A percentile compares a stretch with the other conserved stretches of the same genome.
These are phyloP conservation scores for Roridomyces roridus DNA, from an alignment of 768 basidiomycete genomes.

Conservation along the genomic window DNA sequence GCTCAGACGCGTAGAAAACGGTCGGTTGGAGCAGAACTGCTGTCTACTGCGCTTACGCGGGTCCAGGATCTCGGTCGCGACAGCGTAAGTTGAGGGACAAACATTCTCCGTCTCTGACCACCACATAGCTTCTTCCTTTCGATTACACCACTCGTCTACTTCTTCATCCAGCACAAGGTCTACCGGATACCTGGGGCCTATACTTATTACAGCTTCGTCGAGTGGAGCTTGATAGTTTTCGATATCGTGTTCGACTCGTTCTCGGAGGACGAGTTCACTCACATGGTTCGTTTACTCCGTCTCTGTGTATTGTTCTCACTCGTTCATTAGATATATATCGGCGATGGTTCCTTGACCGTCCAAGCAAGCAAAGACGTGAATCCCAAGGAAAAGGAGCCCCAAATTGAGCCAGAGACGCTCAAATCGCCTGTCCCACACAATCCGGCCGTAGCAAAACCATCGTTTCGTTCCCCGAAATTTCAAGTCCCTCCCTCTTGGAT, in stretches of 20 bases:
- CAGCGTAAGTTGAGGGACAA: slow-evolving; percentile 43
- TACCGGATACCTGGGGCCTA: slow-evolving; percentile 85
- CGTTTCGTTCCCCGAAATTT: not conserved
- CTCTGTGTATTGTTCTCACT: not conserved
- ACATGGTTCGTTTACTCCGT: slow-evolving; percentile 52
- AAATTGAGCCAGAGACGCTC: not conserved
- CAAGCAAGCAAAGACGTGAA: not conserved
- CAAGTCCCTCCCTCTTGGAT: slow-evolving; percentile 16
- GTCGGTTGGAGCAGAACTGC: slow-evolving; percentile 39
- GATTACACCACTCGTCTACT: slow-evolving; percentile 79
- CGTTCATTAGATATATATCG: slow-evolving; percentile 35
- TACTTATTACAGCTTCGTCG: slow-evolving; percentile 84
- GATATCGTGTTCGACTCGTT: slow-evolving; percentile 79
- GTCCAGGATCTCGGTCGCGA: slow-evolving; percentile 58
- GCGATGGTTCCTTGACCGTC: slow-evolving; percentile 5
- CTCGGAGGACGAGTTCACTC: slow-evolving; percentile 62
- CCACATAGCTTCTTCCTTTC: slow-evolving; percentile 70
- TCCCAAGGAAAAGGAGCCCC: not conserved
- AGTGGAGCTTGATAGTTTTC: slow-evolving; percentile 82
- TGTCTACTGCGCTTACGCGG: not conserved
- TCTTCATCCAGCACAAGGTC: slow-evolving; percentile 87
- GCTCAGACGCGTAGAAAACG: slow-evolving; percentile 53
- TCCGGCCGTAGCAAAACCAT: not conserved
- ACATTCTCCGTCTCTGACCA: not conserved
- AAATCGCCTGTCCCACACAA: not conserved